Evolutionary conservation across 2,329 filamentous ascomycete species (phyloP), one percentile per base, ranked within the genome.

Genomic region (Falciphora oryzae): DNA sequence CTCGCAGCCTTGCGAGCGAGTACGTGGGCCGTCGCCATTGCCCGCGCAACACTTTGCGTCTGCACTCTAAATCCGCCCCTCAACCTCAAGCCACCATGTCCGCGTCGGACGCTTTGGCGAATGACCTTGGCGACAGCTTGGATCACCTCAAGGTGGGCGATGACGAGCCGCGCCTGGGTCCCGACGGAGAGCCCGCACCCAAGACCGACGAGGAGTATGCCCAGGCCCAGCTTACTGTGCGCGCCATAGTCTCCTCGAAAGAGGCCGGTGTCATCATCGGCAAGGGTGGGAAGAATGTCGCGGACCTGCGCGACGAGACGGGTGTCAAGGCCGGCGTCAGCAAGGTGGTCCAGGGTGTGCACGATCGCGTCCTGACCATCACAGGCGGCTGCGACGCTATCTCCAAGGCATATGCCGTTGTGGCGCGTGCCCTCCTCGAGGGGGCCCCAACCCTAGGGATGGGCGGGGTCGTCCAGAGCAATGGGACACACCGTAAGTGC

Each of bases 251-350:
- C 70, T 97, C 95, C 44, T 97, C 95, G 77, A 98, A 98, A 82
- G 95, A 99, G 80, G 95, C 95, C 66, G 95, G 95, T 74, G 93
- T 99, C 73, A 98, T 99, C 78, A 99, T 99, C 77, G 95, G 95
- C 78, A 99, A 99, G 81, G 93, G 90, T 65, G 95, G 95, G 75
- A 97, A 98, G 85, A 98, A 99, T 74, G 95, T 99, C 64, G 95
- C 95, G 61, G 94, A 98, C 74, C 85, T 99, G 68, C 90, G 95
- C 75, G 94, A 99, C 73, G 94, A 98, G 81, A 99, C 95, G 70
- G 95, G 94, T 66, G 95, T 99, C 72, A 97, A 96, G 80, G 95
- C 95, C 67, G 95, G 95, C 69, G 95, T 99, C 69, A 97, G 93
- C 86, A 99, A 99, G 83, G 95, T 98, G 64, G 95, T 99, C 60